Conservation (phyloP, 164 flowering plant species). For the Magnolia kwangsiensis region DNA sequence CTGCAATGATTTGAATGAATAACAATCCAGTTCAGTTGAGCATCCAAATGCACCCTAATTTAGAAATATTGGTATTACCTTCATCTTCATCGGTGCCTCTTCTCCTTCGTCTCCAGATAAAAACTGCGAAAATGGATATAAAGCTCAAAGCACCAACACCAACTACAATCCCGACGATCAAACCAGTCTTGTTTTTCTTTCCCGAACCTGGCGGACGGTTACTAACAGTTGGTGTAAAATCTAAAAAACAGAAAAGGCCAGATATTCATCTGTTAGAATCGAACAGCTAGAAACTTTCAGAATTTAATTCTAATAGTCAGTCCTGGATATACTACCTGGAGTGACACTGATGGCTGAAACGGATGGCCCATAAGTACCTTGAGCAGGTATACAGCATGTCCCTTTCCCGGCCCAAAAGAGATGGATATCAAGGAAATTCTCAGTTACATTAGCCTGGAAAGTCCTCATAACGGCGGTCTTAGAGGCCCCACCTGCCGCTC, state of each 20-base stretch:
- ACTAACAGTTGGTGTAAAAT: constrained; percentile 41
- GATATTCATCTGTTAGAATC: not conserved
- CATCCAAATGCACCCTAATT: not conserved
- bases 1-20: not conserved
- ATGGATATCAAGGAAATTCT: constrained; percentile 76
- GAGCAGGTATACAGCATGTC: constrained; percentile 77
- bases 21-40: not conserved
- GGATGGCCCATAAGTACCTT: constrained; percentile 77
- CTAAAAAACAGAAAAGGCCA: not conserved
- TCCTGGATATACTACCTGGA: constrained; percentile 43
- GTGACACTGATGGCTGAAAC: constrained; percentile 82
- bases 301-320: not conserved
- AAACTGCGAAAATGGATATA: constrained; percentile 23
- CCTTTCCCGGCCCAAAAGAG: constrained; percentile 98
- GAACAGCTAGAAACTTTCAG: not conserved
- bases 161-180: constrained; percentile 57
- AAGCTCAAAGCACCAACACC: constrained; percentile 36
- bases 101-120: constrained; percentile 32
- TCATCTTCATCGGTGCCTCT: constrained; percentile 34
- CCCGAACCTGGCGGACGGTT: constrained; percentile 33
- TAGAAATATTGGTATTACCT: constrained; percentile 33
- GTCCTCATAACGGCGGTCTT: constrained; percentile 36
- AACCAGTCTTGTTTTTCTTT: constrained; percentile 38
- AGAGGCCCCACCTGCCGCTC: constrained; percentile 63
- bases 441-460: constrained; percentile 42